Evolutionary conservation across 2,329 filamentous ascomycete genomes (phyloP), one percentile per base, ranked within the genome.

Genomic region (Apiospora malaysiana): DNA sequence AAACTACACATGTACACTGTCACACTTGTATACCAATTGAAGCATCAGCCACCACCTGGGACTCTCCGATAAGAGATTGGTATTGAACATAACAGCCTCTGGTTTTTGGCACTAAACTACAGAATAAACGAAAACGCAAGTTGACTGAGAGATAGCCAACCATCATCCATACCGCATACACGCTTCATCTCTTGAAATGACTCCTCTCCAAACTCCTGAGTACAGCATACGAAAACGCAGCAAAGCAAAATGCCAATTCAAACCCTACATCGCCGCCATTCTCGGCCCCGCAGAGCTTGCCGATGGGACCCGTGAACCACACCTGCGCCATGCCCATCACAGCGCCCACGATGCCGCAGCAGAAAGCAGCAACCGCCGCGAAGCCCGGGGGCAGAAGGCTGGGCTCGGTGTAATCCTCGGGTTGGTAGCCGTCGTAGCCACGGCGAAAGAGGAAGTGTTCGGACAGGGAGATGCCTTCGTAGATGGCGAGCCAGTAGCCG

Each of bases 401-500:
- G 0, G 86, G 85, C 70, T 87, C 83, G 73, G 90, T 86, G 78
- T 92, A 93, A 73, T 86, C 79, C 56, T 88, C 85, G 0, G 86
- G 82, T n/a, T 81, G 78, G 78, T 93, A 94, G 10, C 88, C 89
- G 2, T 73, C 70, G 74, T 92, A 88, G 2, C 89, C 88, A 32
- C 87, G 85, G 76, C 88, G 89, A 84, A 91, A 93, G 77, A 92
- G 76, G 76, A 93, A 88, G 81, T 94, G 92, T 70, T 94, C 92
- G 1, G 85, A 83, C 23, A 93, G 78, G 0, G 88, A 84, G 73
- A 94, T 88, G 66, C 88, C 91, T 73, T 89, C 87, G 81, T 94
- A 94, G 75, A 94, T 92, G 66, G 91, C 89, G 1, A 94, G 85
- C 91, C 92, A 94, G 83, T 94, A 94, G 2, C 88, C 88, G 72